These are phyloP conservation scores for Exophiala sideris DNA, from an alignment of 2,329 filamentous ascomycete genomes.

Conservation along the genomic window DNA sequence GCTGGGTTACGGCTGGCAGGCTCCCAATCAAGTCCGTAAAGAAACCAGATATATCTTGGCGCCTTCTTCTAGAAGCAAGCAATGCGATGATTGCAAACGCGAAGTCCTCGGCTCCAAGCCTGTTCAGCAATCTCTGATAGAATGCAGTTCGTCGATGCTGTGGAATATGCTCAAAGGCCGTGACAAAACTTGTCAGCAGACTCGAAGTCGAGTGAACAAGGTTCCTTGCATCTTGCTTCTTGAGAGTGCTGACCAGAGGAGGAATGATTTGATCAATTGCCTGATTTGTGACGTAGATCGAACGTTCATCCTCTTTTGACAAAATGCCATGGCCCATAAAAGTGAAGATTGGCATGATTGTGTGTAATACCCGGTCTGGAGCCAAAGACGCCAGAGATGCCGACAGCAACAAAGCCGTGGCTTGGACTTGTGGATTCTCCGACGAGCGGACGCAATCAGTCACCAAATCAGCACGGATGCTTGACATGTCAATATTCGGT, in stretches of 20 bases:
- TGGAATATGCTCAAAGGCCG: slow-evolving; percentile 94
- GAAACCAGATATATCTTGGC: slow-evolving; percentile 73
- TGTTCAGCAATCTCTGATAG: slow-evolving; percentile 80
- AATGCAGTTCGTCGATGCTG: slow-evolving; percentile 76
- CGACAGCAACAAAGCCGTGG: slow-evolving; percentile 81
- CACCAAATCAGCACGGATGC: slow-evolving; percentile 82
- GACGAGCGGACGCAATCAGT: slow-evolving; percentile 93
- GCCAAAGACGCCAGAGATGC: slow-evolving; percentile 82
- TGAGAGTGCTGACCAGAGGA: slow-evolving; percentile 78
- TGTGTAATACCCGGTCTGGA: slow-evolving; percentile 88
- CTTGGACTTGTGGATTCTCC: slow-evolving; percentile 88
- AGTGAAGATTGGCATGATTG: slow-evolving; percentile 98
- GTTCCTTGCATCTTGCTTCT: slow-evolving; percentile 64
- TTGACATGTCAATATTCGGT: slow-evolving; percentile 69
- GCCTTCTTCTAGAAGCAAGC: slow-evolving; percentile 82
- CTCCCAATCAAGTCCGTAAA: slow-evolving; percentile 68
- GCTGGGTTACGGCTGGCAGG: slow-evolving; percentile 71
- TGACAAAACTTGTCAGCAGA: slow-evolving; percentile 90
- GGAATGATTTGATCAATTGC: slow-evolving; percentile 94
- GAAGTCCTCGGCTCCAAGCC: slow-evolving; percentile 80
- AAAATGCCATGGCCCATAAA: slow-evolving; percentile 94
- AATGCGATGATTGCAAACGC: slow-evolving; percentile 84
- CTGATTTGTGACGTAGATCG: slow-evolving; percentile 88
- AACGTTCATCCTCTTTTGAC: slow-evolving; percentile 93
- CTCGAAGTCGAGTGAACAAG: slow-evolving; percentile 80